phyloP scores from a whole-genome alignment of 192 early-diverging fungal genomes.

The Coemansia sp. region DNA sequence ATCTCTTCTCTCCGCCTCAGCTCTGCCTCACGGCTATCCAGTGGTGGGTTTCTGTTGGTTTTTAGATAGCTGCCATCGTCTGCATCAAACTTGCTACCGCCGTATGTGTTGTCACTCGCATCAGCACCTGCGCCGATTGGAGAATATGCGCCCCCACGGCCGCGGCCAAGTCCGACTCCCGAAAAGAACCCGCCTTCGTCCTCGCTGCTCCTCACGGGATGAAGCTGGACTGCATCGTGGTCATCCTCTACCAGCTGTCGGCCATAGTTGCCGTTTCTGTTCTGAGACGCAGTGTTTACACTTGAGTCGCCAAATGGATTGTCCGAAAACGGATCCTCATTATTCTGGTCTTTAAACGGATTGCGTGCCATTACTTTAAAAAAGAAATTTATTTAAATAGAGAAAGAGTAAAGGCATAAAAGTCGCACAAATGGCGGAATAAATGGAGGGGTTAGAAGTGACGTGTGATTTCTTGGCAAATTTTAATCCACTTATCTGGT shows the following conservation, averaged over 20 bases:
- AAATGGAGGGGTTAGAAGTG: conserved; percentile 1
- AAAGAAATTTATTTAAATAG: neutral
- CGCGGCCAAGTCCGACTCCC: conserved; percentile 21
- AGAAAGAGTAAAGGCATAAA: conserved; percentile 1
- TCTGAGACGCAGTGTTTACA: conserved; percentile 12
- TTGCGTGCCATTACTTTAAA: conserved; percentile 34
- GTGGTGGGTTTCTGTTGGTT: conserved; percentile 2
- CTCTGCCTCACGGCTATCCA: conserved; percentile 64
- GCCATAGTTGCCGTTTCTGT: conserved; percentile 4
- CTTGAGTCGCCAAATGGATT: conserved; percentile 42
- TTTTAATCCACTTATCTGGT: neutral
- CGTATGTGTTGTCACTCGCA: conserved; percentile 9
- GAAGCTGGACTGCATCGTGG: conserved; percentile 43
- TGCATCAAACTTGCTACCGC: conserved; percentile 2
- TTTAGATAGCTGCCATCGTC: conserved; percentile 16
- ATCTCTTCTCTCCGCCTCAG: conserved; percentile 70
- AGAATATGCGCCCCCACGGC: conserved; percentile 28
- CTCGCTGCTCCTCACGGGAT: conserved; percentile 34
- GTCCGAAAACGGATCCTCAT: conserved; percentile 36
- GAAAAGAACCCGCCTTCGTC: conserved; percentile 36
- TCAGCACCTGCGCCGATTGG: conserved; percentile 35
- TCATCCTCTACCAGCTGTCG: conserved; percentile 18
- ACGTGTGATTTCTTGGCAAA: neutral
- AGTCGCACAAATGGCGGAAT: too few species aligned
- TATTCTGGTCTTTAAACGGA: conserved; percentile 44